Evolutionary conservation across 805 yeast species (phyloP).

Genomic region (Sungouiella thailandica): DNA sequence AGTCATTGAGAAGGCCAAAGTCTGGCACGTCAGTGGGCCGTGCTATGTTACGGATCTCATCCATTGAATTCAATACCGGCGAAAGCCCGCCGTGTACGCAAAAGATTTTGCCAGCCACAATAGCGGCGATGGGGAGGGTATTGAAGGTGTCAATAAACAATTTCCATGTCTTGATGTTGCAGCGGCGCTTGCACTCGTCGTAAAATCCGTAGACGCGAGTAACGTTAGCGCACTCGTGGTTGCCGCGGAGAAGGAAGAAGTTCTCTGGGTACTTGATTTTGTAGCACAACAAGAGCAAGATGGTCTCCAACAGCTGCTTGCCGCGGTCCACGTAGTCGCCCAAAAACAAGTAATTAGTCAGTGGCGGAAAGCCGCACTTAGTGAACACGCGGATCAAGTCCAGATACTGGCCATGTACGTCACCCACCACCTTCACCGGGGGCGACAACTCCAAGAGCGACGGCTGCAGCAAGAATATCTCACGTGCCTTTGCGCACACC

Average conservation of each 20-base stretch:
- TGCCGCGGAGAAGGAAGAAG: constrained; percentile 87
- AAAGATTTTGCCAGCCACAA: constrained; percentile 91
- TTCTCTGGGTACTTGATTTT: constrained; percentile 96
- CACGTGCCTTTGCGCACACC: constrained; percentile 84
- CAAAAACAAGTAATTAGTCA: constrained; percentile 82
- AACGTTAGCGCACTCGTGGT: constrained; percentile 96
- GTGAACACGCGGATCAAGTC: constrained; percentile 88
- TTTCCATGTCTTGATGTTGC: constrained; percentile 92
- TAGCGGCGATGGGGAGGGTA: constrained; percentile 91
- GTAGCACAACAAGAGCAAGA: constrained; percentile 79
- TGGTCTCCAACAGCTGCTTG: constrained; percentile 91
- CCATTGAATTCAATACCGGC: constrained; percentile 68
- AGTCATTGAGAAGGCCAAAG: constrained; percentile 70
- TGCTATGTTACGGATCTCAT: constrained; percentile 68
- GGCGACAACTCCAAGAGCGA: constrained; percentile 80
- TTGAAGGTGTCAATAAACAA: constrained; percentile 91
- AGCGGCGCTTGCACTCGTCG: constrained; percentile 94
- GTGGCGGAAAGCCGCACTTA: constrained; percentile 96
- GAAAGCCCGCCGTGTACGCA: constrained; percentile 84
- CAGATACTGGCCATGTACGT: constrained; percentile 94
- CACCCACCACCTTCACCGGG: constrained; percentile 86
- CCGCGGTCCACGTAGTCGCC: constrained; percentile 99
- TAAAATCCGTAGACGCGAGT: constrained; percentile 96
- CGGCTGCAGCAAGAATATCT: constrained; percentile 86
- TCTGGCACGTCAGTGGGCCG: constrained; percentile 87